phyloP scores from a whole-genome alignment of 495 filamentous ascomycete genomes.

The Aspergillus cristatus region DNA sequence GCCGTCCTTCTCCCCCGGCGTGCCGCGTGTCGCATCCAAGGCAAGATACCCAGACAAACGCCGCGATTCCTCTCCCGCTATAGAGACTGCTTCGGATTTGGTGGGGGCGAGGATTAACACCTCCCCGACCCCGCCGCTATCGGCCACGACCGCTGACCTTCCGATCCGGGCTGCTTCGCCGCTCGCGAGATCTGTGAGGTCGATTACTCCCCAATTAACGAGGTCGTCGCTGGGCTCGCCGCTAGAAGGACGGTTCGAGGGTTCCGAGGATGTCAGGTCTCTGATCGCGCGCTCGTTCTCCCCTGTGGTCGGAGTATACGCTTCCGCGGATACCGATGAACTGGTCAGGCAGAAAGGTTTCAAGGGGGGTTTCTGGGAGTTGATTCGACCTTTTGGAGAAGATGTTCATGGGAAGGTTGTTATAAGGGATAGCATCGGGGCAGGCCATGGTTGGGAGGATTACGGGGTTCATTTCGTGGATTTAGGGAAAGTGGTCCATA shows the following conservation, averaged over 20 bases:
- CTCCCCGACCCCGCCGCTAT: slow-evolving; percentile 34
- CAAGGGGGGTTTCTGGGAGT: slow-evolving; percentile 64
- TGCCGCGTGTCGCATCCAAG: slow-evolving; percentile 45
- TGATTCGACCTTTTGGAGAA: slow-evolving; percentile 90
- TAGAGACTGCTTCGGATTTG: slow-evolving; percentile 40
- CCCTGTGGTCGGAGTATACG: slow-evolving; percentile 75
- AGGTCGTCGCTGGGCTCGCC: slow-evolving; percentile 49
- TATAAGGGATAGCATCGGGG: slow-evolving; percentile 79
- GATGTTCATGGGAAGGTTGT: slow-evolving; percentile 77
- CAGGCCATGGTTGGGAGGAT: slow-evolving; percentile 75
- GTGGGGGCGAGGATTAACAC: slow-evolving; percentile 43
- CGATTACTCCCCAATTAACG: slow-evolving; percentile 47
- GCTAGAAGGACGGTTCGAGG: slow-evolving; percentile 37
- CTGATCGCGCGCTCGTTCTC: slow-evolving; percentile 77
- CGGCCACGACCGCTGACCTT: slow-evolving; percentile 24
- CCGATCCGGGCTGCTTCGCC: slow-evolving; percentile 37
- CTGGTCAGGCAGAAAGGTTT: slow-evolving; percentile 82
- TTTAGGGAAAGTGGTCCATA: slow-evolving; percentile 22
- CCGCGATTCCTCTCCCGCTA: slow-evolving; percentile 28
- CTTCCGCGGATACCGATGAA: slow-evolving; percentile 73
- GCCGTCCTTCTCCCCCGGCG: slow-evolving; percentile 46
- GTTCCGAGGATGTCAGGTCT: slow-evolving; percentile 55
- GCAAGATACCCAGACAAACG: slow-evolving; percentile 33
- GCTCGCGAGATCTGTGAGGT: slow-evolving; percentile 51
- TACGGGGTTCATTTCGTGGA: slow-evolving; percentile 79